Evolutionary conservation across 805 yeast species (phyloP).

Genomic region (Metschnikowia amazonensis): DNA sequence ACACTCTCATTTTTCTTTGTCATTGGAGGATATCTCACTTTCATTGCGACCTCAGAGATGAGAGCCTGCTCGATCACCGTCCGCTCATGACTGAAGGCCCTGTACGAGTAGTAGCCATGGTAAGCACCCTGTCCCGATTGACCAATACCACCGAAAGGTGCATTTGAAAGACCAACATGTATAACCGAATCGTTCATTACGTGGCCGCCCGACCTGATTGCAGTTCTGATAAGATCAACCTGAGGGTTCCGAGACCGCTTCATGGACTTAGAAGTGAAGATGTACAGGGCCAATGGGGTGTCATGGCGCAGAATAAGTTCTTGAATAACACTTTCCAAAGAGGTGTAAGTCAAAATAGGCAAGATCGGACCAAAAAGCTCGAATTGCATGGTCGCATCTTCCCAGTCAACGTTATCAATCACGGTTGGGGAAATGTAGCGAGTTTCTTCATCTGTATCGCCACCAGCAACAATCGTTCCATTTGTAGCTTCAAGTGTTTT

Average conservation of each 20-base stretch:
- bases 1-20: conserved; percentile 30
- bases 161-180: conserved; percentile 61
- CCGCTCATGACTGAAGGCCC: conserved; percentile 72
- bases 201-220: conserved; percentile 69
- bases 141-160: conserved; percentile 94
- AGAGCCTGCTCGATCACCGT: conserved; percentile 60
- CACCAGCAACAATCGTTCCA: conserved; percentile 53
- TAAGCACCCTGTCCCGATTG: conserved; percentile 77
- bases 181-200: conserved; percentile 66
- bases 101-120: conserved; percentile 65
- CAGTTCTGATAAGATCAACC: conserved; percentile 39
- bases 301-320: conserved; percentile 50
- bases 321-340: conserved; percentile 43
- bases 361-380: conserved; percentile 86
- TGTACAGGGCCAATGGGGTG: conserved; percentile 78
- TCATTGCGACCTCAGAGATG: conserved; percentile 56
- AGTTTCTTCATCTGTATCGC: conserved; percentile 35
- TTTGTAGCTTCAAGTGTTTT: conserved; percentile 44
- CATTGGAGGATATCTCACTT: conserved; percentile 68
- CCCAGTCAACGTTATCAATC: conserved; percentile 56
- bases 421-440: conserved; percentile 71
- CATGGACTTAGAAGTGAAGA: conserved; percentile 50
- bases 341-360: conserved; percentile 59
- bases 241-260: conserved; percentile 44
- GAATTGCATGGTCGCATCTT: conserved; percentile 66